Evolutionary conservation across 202 grass and related monocot genomes (phyloP), one percentile per base, ranked within the genome.

Genomic region (Musa balbisiana): DNA sequence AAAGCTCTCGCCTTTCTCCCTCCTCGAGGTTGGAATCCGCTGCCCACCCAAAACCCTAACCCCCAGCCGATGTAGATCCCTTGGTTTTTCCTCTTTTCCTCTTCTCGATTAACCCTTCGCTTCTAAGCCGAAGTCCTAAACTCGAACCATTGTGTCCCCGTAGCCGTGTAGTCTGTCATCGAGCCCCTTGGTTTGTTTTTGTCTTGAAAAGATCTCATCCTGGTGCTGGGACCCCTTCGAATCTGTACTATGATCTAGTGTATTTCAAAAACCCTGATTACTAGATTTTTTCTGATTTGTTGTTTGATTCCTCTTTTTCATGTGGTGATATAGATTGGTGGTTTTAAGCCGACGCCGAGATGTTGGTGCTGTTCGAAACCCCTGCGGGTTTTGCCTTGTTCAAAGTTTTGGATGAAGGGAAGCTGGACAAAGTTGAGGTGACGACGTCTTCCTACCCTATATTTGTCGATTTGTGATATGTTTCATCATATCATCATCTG

Each of bases 381-480:
- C 88, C 86, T 10, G 84, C 88, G 60, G 90, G 90, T 24, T 97
- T 97, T 66, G 90, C 90, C 64, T 82, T 97, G 9, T 97, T 92
- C 78, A 97, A 92, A 82, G 93, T 97, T 67, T 83, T 93, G 33
- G 80, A 97, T 73, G 84, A 97, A 85, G 90, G 90, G 50, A 97
- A 93, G 82, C 86, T 97, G 52, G 79, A 84, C 75, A 89, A 89
- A 67, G 82, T 93, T 16, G 84, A 97, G 88, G 93, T 97, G 77
- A 81, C 79, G 70, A 9, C 5, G 33, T 43, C 19, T 27, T 43
- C 71, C 72, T 3, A 75, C 77, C 6, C 20, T 76, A 43, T 78
- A 14, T 3, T 51, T 71, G 22, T 49, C n/a, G 1, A 53, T 51
- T 64, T 51, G 2, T 51, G 20, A 27, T 60, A 11, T 8, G 20